These are phyloP conservation scores for Puccinia novopanici DNA, from an alignment of 1,284 basidiomycete species.

Conservation along the genomic window DNA sequence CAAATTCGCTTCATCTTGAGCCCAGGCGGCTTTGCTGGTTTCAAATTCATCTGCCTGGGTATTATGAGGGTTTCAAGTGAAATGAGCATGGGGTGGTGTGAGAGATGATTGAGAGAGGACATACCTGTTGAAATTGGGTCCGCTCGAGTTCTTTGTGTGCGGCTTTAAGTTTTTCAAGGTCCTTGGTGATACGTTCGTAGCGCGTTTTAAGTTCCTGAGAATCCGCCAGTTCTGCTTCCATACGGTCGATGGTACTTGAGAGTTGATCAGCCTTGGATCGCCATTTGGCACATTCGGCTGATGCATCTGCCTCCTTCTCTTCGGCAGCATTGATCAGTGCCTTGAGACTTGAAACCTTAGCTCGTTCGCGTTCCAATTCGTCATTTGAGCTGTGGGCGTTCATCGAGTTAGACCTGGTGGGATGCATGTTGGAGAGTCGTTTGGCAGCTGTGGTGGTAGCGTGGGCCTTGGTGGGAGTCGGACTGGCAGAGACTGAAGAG, in stretches of 20 bases:
- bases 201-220: slow-evolving; percentile 24
- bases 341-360: slow-evolving; percentile 29
- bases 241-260: slow-evolving; percentile 19
- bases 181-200: slow-evolving; percentile 18
- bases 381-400: slow-evolving; percentile 6
- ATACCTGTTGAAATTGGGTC: slow-evolving; percentile 10
- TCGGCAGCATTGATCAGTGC: slow-evolving; percentile 33
- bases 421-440: slow-evolving; percentile 17
- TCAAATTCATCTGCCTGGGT: slow-evolving; percentile 30
- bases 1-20: slow-evolving; percentile 31
- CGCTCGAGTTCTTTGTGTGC: slow-evolving; percentile 21
- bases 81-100: neutral
- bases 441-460: neutral
- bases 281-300: slow-evolving; percentile 11
- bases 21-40: slow-evolving; percentile 33
- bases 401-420: slow-evolving; percentile 14
- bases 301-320: slow-evolving; percentile 33
- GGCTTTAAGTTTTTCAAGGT: slow-evolving; percentile 28
- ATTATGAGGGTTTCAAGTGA: neutral
- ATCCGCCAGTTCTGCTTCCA: slow-evolving; percentile 30
- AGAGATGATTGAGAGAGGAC: neutral
- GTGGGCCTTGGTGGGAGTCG: neutral
- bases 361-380: slow-evolving; percentile 33
- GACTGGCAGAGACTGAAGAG: neutral
- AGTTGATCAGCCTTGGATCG: slow-evolving; percentile 29